A percentile compares a stretch with the other conserved stretches of the same genome.
phyloP scores from a whole-genome alignment of 2,329 filamentous ascomycete species.

The Hysterium pulicare region DNA sequence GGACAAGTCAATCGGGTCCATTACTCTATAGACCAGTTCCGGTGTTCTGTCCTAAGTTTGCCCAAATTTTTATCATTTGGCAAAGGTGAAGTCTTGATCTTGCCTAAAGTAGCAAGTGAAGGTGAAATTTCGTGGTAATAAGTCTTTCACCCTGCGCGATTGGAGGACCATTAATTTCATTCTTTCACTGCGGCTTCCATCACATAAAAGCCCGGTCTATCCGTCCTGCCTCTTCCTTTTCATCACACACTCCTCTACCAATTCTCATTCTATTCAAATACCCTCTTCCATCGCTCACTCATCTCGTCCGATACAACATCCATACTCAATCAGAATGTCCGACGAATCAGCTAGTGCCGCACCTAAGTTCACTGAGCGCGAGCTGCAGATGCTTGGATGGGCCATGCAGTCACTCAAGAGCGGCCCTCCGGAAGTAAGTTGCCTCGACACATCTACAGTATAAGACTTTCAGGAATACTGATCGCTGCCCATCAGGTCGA shows the following conservation, averaged over 20 bases:
- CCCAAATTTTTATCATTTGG: no score
- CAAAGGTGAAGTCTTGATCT: no score
- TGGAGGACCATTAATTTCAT: not conserved
- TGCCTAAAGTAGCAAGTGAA: no score
- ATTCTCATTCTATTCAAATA: not conserved
- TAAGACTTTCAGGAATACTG: conserved; percentile 7
- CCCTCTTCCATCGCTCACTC: not conserved
- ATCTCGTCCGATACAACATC: not conserved
- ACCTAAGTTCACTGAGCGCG: conserved; percentile 31
- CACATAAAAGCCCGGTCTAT: no score
- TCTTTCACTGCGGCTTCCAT: not conserved
- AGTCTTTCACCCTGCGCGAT: no score
- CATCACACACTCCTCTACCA: not conserved
- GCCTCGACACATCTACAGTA: not conserved
- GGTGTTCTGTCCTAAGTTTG: no score
- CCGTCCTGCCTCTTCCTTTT: not conserved
- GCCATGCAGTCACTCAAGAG: conserved; percentile 38
- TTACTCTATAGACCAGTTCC: no score
- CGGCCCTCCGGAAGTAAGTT: conserved; percentile 31
- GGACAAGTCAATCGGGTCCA: no score
- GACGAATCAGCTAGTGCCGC: not conserved
- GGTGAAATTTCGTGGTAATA: no score
- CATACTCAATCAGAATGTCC: not conserved
- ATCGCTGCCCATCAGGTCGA: conserved; percentile 25
- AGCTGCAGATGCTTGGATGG: conserved; percentile 33